A percentile compares a stretch with the other conserved stretches of the same genome.
Evolutionary conservation across 1,284 basidiomycete species (phyloP).

Genomic region (Neolentinus lepideus): DNA sequence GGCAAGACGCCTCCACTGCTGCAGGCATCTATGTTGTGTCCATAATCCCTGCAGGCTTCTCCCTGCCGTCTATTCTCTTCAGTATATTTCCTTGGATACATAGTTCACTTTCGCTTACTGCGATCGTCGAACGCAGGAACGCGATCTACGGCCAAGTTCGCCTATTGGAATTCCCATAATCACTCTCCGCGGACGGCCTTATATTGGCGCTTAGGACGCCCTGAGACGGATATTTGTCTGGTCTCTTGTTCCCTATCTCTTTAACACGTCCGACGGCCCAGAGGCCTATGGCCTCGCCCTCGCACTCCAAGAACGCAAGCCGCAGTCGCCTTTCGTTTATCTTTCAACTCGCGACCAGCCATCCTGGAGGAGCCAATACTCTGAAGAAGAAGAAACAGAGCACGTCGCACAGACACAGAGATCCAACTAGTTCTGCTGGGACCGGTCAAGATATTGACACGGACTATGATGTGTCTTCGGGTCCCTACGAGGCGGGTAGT

Average conservation of each 20-base stretch:
- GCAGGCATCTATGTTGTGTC: not conserved
- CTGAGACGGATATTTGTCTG: too few species aligned
- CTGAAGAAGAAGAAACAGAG: slow-evolving; percentile 2
- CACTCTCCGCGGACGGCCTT: not conserved
- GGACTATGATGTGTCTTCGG: not conserved
- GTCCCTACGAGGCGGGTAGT: not conserved
- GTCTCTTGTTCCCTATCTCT: not conserved
- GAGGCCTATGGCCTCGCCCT: not conserved
- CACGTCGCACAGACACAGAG: not conserved
- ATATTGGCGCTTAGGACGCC: not conserved
- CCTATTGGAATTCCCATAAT: not conserved
- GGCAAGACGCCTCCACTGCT: too few species aligned
- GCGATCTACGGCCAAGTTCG: not conserved
- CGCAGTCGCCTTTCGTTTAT: slow-evolving; percentile 24
- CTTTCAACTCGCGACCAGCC: slow-evolving; percentile 12
- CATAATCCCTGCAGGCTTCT: not conserved
- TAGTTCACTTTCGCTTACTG: not conserved
- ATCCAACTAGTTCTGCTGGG: not conserved
- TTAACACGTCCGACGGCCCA: not conserved
- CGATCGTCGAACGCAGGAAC: not conserved
- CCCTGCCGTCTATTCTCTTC: not conserved
- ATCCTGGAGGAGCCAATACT: not conserved
- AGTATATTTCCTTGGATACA: not conserved
- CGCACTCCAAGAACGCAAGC: slow-evolving; percentile 9
- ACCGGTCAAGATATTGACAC: not conserved